A percentile compares a stretch with the other conserved stretches of the same genome.
These are phyloP conservation scores for Hericium rajendrae DNA, from an alignment of 768 basidiomycete species.

Conservation along the genomic window DNA sequence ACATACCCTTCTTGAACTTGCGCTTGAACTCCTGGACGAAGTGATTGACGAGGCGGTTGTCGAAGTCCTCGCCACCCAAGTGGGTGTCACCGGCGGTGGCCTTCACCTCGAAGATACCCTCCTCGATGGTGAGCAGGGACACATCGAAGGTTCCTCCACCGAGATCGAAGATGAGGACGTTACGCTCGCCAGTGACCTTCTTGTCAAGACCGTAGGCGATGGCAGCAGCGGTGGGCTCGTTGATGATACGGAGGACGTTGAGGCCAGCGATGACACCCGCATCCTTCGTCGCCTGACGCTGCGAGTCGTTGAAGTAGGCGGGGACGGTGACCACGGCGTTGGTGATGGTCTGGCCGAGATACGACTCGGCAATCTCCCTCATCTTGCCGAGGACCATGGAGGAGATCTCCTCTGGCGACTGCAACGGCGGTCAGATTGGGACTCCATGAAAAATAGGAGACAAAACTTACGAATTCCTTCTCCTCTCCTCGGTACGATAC, in stretches of 20 bases:
- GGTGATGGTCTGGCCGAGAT: constrained; percentile 73
- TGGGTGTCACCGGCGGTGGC: constrained; percentile 98
- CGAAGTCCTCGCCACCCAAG: constrained; percentile 97
- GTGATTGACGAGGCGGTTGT: constrained; percentile 95
- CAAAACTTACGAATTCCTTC: constrained; percentile 76
- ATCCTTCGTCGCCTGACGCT: constrained; percentile 97
- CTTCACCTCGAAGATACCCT: constrained; percentile 97
- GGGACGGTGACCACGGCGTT: constrained; percentile 96
- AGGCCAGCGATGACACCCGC: constrained; percentile 91
- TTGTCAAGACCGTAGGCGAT: constrained; percentile 99
- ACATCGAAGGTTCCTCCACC: constrained; percentile 99
- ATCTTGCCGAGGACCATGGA: constrained; percentile 97
- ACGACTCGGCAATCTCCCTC: constrained; percentile 97
- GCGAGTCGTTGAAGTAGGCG: constrained; percentile 98
- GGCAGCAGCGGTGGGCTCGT: constrained; percentile 96
- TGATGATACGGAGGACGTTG: constrained; percentile 96
- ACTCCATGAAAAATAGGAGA: not conserved
- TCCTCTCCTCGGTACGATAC: constrained; percentile 90
- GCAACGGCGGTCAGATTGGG: constrained; percentile 19
- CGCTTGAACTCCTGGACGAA: constrained; percentile 96
- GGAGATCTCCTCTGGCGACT: constrained; percentile 95
- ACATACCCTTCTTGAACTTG: constrained; percentile 88
- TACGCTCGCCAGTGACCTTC: constrained; percentile 81
- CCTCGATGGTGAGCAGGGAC: constrained; percentile 90
- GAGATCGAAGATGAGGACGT: constrained; percentile 97